A percentile compares a stretch with the other conserved stretches of the same genome.
Conservation (phyloP, 2,329 filamentous ascomycete species). For the Blastomyces parvus region DNA sequence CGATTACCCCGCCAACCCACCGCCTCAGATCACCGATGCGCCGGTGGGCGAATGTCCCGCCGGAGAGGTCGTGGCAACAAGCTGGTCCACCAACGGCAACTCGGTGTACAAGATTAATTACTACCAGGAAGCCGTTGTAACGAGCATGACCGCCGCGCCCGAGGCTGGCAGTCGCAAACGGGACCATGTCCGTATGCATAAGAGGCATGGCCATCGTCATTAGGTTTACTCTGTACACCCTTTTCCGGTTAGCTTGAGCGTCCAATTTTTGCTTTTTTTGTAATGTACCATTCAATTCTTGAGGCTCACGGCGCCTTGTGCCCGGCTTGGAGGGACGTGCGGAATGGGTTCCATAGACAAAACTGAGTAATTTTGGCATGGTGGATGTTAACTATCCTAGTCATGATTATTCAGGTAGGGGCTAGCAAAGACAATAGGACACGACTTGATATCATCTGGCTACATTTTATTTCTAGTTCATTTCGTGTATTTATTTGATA, state of each 20-base stretch:
- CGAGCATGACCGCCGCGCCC: not conserved
- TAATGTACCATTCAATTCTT: not conserved
- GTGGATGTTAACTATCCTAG: not conserved
- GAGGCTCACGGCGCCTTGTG: not conserved
- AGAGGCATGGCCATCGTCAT: not conserved
- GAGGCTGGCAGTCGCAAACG: not conserved
- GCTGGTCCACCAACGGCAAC: not conserved
- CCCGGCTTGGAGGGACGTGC: not conserved
- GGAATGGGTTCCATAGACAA: not conserved
- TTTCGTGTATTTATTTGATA: not conserved
- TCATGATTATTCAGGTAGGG: too few species aligned
- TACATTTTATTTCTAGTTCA: not conserved
- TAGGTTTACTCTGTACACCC: not conserved
- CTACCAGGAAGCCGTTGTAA: not conserved
- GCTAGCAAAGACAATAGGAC: not conserved
- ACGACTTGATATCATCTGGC: not conserved
- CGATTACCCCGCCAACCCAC: not conserved
- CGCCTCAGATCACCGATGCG: not conserved
- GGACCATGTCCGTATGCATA: not conserved
- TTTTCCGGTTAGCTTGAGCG: not conserved
- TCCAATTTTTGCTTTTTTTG: not conserved
- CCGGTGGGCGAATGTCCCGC: not conserved
- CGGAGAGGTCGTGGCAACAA: not conserved
- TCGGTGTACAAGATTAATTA: not conserved
- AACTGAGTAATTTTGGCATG: not conserved